Evolutionary conservation across 768 basidiomycete genomes (phyloP).

Genomic region (Hydnomerulius pinastri): DNA sequence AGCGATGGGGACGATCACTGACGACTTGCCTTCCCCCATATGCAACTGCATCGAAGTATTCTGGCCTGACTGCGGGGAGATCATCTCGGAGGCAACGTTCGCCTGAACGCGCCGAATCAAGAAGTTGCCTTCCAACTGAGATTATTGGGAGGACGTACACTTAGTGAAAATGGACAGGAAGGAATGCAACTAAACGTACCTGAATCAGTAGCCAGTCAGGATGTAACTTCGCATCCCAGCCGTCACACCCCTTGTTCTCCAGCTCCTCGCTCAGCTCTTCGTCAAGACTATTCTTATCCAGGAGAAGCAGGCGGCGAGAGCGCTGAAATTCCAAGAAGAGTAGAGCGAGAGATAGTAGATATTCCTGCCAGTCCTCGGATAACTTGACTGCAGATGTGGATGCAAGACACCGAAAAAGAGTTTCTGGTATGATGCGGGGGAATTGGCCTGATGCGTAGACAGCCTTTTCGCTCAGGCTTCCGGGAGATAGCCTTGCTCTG

Average conservation of each 20-base stretch:
- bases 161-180: not conserved
- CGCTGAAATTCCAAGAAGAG: slow-evolving; percentile 37
- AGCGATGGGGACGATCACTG: slow-evolving; percentile 48
- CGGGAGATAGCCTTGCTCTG: slow-evolving; percentile 12
- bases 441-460: slow-evolving; percentile 32
- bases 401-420: slow-evolving; percentile 35
- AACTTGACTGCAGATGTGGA: slow-evolving; percentile 19
- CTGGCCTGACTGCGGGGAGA: slow-evolving; percentile 33
- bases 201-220: slow-evolving; percentile 50
- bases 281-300: slow-evolving; percentile 18
- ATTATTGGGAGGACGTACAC: not conserved
- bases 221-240: slow-evolving; percentile 16
- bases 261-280: slow-evolving; percentile 35
- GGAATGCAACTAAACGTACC: slow-evolving; percentile 20
- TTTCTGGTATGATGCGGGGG: slow-evolving; percentile 36
- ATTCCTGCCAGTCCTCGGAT: slow-evolving; percentile 30
- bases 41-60: slow-evolving; percentile 53
- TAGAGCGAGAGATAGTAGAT: slow-evolving; percentile 31
- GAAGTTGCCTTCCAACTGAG: slow-evolving; percentile 49
- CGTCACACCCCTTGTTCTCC: slow-evolving; percentile 25
- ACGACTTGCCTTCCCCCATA: slow-evolving; percentile 61
- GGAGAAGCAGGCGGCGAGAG: slow-evolving; percentile 35
- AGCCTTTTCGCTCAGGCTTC: slow-evolving; percentile 16
- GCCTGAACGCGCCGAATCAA: slow-evolving; percentile 44
- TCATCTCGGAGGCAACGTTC: slow-evolving; percentile 48